These are phyloP conservation scores for Haplosporangium sp. DNA, from an alignment of 371 early-diverging fungal genomes.

Conservation along the genomic window DNA sequence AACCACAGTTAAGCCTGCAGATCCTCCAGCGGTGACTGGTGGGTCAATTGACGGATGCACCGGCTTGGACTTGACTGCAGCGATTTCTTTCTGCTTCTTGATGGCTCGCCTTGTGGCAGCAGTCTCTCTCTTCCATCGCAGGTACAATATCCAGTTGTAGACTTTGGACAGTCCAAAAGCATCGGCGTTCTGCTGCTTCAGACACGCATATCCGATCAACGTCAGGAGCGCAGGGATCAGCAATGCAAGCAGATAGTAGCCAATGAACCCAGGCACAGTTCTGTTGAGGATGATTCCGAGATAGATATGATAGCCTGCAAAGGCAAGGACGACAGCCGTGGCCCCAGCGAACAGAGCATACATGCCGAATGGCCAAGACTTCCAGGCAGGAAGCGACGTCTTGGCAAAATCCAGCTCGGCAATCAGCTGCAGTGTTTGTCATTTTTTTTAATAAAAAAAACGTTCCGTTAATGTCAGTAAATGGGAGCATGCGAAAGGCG, in stretches of 20 bases:
- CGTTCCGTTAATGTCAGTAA: too few species aligned
- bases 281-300: conserved; percentile 55
- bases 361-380: conserved; percentile 76
- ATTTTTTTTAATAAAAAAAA: too few species aligned
- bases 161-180: conserved; percentile 39
- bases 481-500: too few species aligned
- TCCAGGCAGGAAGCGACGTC: conserved; percentile 76
- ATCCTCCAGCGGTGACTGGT: conserved; percentile 7
- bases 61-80: conserved; percentile 1
- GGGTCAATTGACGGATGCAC: conserved; percentile 21
- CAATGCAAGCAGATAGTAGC: conserved; percentile 69
- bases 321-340: conserved; percentile 63
- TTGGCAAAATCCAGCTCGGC: conserved; percentile 80
- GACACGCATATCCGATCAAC: conserved; percentile 47
- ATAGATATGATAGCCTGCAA: conserved; percentile 71
- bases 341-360: conserved; percentile 74
- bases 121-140: conserved; percentile 20
- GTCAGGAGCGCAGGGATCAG: conserved; percentile 66
- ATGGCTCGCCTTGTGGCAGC: conserved; percentile 6
- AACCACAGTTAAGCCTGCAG: conserved; percentile 41
- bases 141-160: conserved; percentile 30
- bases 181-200: conserved; percentile 58
- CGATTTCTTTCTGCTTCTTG: conserved; percentile 23
- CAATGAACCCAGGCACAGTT: conserved; percentile 58
- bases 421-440: too few species aligned